Base-by-base conservation (phyloP, 2,329 filamentous ascomycete species). In the Ceratocystis diversiconidia region DNA sequence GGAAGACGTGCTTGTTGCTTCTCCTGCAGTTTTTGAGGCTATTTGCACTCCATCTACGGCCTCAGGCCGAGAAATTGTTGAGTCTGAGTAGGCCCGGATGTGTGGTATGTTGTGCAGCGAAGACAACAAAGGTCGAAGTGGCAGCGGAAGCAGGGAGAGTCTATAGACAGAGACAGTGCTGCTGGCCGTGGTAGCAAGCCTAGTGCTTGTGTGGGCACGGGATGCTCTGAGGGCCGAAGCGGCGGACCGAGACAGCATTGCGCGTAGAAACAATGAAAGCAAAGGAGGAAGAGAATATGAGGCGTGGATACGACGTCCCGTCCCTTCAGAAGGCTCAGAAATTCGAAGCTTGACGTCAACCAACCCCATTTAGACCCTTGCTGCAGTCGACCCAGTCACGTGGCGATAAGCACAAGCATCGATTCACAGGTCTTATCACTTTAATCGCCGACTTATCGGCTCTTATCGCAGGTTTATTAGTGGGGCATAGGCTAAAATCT, bases 321-420 rank as follows among this genome's bases (percentile, higher is more conserved):
- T 59, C 28, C 28, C 46, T 62, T 62, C 25, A n/a, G 44, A 22
- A 10, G 6, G 25, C 41, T 62, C 12, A 19, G 7, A 50, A 62
- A 48, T 25, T 48, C 32, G 28, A 59, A 59, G 28, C 55, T 65
- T 61, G 57, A 65, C 64, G 64, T 65, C 64, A 65, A 61, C 25
- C 19, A n/a, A n/a, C 46, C 52, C 7, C 12, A 28, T n/a, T 60
- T 65, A 52, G 30, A 65, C 43, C 64, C 64, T 65, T 52, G 28
- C 17, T 19, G n/a, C 36, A 43, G 19, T 1, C 3, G 3, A 30
- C 5, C 2, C 2, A 19, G 22, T 63, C 61, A 63, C 61, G 61
- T 60, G 61, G 7, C 7, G 36, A 63, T 48, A 63, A 43, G 19
- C 6, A 1, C 6, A 17, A n/a, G 15, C 22, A 12, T 4, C 10